Evolutionary conservation across 257 asterid species (phyloP), one percentile per base, ranked within the genome.

Genomic region (Verbascum thapsus): DNA sequence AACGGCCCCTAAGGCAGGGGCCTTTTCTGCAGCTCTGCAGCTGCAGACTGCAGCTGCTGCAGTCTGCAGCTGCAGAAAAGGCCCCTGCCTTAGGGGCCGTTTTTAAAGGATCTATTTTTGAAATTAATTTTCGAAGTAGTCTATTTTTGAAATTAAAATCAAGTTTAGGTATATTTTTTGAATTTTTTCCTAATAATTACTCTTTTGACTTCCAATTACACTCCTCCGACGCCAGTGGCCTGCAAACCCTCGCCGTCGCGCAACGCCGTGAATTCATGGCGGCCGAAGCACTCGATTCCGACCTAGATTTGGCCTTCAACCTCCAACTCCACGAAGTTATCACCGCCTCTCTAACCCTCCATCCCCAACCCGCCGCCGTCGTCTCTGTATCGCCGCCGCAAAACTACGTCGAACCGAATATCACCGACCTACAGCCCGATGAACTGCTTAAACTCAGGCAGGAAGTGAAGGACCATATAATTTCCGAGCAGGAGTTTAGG

Each of bases 321-420:
- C 83, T 91, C 70, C 91, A 91, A 67, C 85, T 80, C 57, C 75
- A 81, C 53, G 94, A 85, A 72, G 94, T 88, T 56, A 71, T 87
- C 41, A 51, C 72, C 37, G 90, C 94, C 53, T 81, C 94, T 40
- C 78, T 82, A 26, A 50, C 80, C 26, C 58, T 77, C 43, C 39
- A 68, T 32, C 30, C 74, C 42, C 47, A 73, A 22, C 70, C 76
- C 51, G 72, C 67, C 58, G 70, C 43, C 41, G n/a, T n/a, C n/a
- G 72, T 45, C 10, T 23, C n/a, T n/a, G n/a, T n/a, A n/a, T n/a
- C n/a, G n/a, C n/a, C n/a, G n/a, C n/a, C n/a, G n/a, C n/a, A n/a
- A n/a, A n/a, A n/a, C n/a, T n/a, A n/a, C n/a, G n/a, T n/a, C n/a
- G n/a, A n/a, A n/a, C n/a, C 73, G 0, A 45, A 39, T n/a, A 30